phyloP scores from a whole-genome alignment of 768 basidiomycete genomes.

The Mycena filopes region DNA sequence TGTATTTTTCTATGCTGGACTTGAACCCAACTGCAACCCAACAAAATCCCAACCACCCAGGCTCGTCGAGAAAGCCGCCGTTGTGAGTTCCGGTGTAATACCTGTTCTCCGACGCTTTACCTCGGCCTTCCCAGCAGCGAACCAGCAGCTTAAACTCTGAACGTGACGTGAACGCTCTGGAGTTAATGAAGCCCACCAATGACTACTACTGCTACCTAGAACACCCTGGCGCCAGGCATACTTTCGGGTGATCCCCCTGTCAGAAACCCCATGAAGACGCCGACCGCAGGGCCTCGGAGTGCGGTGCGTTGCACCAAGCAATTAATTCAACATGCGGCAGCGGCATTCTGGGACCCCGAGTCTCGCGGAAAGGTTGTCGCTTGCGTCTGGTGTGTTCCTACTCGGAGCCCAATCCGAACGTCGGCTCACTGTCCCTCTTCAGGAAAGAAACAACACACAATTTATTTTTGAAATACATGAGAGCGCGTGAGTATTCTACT shows the following conservation, averaged over 20 bases:
- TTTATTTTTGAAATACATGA: constrained; percentile 17
- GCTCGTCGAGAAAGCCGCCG: constrained; percentile 2
- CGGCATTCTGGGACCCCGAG: constrained; percentile 24
- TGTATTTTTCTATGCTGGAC: neutral
- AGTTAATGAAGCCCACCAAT: constrained; percentile 17
- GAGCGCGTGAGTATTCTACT: neutral
- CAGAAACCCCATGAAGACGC: constrained; percentile 27
- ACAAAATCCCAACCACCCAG: neutral
- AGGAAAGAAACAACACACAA: constrained; percentile 7
- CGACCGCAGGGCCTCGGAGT: constrained; percentile 24
- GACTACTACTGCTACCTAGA: constrained; percentile 17
- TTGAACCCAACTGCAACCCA: neutral
- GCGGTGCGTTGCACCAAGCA: no score
- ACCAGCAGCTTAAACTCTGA: constrained; percentile 21
- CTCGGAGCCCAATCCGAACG: constrained; percentile 17
- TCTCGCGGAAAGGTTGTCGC: constrained; percentile 25
- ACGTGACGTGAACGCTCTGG: constrained; percentile 30
- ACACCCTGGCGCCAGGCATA: constrained; percentile 20
- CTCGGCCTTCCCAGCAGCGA: constrained; percentile 27
- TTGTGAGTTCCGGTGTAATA: constrained; percentile 29
- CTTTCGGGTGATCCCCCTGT: constrained; percentile 21
- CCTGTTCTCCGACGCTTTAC: constrained; percentile 28
- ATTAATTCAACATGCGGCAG: constrained; percentile 29
- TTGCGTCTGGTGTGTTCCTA: constrained; percentile 10
- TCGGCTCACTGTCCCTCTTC: neutral